Evolutionary conservation across 1,284 basidiomycete genomes (phyloP), one percentile per base, ranked within the genome.

Genomic region (Rhodotorula sp.): DNA sequence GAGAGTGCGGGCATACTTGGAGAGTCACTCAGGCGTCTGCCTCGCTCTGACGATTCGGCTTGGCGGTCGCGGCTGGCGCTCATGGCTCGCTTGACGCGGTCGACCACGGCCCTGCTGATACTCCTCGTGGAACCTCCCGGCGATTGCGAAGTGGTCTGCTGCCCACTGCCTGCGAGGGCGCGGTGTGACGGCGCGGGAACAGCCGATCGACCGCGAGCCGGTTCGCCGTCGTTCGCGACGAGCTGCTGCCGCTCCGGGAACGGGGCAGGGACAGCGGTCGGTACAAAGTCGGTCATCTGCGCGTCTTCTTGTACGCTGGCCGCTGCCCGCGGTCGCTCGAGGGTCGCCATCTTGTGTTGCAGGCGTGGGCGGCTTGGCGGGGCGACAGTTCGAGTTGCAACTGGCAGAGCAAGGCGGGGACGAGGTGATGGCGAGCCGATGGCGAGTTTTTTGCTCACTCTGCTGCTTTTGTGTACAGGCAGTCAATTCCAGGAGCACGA

Each of bases 61-160:
- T 56, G 43, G 31, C 60, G 59, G 31, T 67, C 66, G 34, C 70
- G 62, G n/a, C 58, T 55, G 16, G 64, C 50, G 47, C 56, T 62
- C 34, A 71, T 67, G 26, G 70, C 70, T 8, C 66, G 55, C 60
- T 66, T 68, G 64, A 71, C 57, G 43, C 23, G 31, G 8, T 62
- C 66, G 1, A 67, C 70, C 7, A 71, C 60, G 54, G 54, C 54
- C 43, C 67, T 58, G 45, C 66, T 68, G 60, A 71, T 47, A 47
- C 70, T 68, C 45, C 70, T 55, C n/a, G 60, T 47, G 21, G 63
- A 60, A 5, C 70, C 70, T 8, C 61, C 61, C 0, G 66, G 70
- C 2, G 63, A 66, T 26, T 64, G 50, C 18, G 70, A 71, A 6
- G 21, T 28, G 45, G 43, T 38, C 15, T 50, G 52, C 31, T 62